Evolutionary conservation across 768 basidiomycete species (phyloP), one percentile per base, ranked within the genome.

Genomic region (Mycena latifolia): DNA sequence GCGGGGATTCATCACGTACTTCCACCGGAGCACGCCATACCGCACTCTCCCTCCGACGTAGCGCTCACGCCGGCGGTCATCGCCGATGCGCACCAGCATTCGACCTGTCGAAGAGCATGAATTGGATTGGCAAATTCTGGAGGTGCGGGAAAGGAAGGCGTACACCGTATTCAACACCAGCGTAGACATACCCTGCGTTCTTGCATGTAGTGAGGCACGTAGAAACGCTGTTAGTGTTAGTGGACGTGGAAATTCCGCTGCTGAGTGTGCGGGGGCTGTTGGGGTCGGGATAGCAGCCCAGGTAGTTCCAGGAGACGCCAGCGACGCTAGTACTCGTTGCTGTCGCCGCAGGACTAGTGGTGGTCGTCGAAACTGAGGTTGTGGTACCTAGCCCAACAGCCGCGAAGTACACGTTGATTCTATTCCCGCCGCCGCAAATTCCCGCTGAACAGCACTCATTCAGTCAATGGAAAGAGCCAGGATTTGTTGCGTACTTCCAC

Each of bases 201-300:
- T 20, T 41, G 18, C 62, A 63, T 3, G 62, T 63, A 14, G 62
- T 15, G 0, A 54, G 57, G 20, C 64, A 65, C 9, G 51, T n/a
- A 12, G 31, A 12, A 10, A 65, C 51, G 24, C 41, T 41, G 45
- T 60, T 65, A 20, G 37, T 52, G 28, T 10, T 41, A 8, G 54
- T 50, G 1, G 35, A 43, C 1, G 58, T 50, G 20, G 33, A 14
- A 8, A 55, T 55, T 5, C 52, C 57, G 45, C 50, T 55, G 58
- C 27, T 57, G 29, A 66, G 64, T 10, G 64, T 66, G 7, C 64
- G 64, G 20, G 57, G 31, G 37, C n/a, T 47, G 31, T 39, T 15
- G 39, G 46, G 8, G 65, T 78, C 75, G 18, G 69, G 55, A 61
- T 78, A 77, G 47, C 76, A 76, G 39, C 74, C 76, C 17, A 71